phyloP scores from a whole-genome alignment of 2,329 filamentous ascomycete species.

The Curvularia verruculosa region DNA sequence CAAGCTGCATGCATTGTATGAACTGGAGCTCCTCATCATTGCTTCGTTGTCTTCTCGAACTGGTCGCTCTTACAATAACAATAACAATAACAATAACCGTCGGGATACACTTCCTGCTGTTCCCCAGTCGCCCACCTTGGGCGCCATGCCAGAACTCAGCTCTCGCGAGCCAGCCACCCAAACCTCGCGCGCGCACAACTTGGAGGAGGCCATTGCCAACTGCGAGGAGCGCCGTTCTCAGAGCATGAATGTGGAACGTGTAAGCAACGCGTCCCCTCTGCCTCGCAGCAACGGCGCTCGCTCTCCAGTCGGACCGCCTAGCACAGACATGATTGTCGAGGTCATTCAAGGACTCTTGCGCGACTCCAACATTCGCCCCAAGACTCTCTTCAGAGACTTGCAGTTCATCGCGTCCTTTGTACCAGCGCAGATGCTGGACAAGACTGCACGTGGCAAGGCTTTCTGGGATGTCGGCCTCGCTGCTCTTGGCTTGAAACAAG shows the following conservation, averaged over 20 bases:
- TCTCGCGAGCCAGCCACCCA: constrained; percentile 53
- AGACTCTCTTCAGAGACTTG: constrained; percentile 56
- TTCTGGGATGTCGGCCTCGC: constrained; percentile 92
- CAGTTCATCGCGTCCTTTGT: constrained; percentile 67
- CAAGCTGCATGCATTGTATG: constrained; percentile 82
- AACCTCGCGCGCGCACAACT: constrained; percentile 52
- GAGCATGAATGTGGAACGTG: constrained; percentile 51
- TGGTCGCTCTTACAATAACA: constrained; percentile 50
- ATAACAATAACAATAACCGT: constrained; percentile 45
- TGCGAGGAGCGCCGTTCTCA: constrained; percentile 71
- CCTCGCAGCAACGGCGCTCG: constrained; percentile 44
- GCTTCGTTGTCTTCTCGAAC: constrained; percentile 70
- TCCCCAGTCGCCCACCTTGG: constrained; percentile 54
- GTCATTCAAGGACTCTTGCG: constrained; percentile 54
- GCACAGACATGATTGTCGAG: constrained; percentile 53
- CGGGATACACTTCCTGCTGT: constrained; percentile 51
- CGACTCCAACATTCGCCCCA: constrained; percentile 53
- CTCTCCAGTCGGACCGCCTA: constrained; percentile 48
- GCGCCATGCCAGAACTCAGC: constrained; percentile 53
- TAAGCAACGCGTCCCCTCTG: constrained; percentile 47
- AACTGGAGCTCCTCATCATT: constrained; percentile 81
- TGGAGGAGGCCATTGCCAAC: constrained; percentile 73
- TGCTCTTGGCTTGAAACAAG: constrained; percentile 84
- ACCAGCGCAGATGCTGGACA: constrained; percentile 62
- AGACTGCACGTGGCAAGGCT: constrained; percentile 69